These are phyloP conservation scores for Aspergillus bombycis DNA, from an alignment of 2,329 filamentous ascomycete species.

Conservation along the genomic window DNA sequence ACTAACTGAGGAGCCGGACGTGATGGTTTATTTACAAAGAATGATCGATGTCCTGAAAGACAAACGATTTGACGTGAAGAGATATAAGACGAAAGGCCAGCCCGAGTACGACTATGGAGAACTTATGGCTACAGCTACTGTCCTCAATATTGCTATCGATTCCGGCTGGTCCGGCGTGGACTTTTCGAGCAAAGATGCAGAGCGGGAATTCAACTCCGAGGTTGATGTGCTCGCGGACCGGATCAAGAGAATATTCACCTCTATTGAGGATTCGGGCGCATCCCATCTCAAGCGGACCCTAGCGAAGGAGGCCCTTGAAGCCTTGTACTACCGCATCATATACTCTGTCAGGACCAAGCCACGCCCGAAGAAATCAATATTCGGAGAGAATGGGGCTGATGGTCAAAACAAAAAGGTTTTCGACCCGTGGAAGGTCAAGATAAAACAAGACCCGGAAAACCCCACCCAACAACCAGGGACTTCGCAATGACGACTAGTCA, in stretches of 20 bases:
- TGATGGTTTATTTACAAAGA: slow-evolving; percentile 33
- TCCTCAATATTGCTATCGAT: slow-evolving; percentile 77
- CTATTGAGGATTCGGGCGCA: slow-evolving; percentile 75
- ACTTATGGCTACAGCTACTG: slow-evolving; percentile 65
- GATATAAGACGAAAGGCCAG: slow-evolving; percentile 25
- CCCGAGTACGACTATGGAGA: slow-evolving; percentile 63
- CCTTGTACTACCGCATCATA: slow-evolving; percentile 72
- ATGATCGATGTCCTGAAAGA: slow-evolving; percentile 34
- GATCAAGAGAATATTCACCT: slow-evolving; percentile 60
- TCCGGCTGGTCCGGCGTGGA: slow-evolving; percentile 53
- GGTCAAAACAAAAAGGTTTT: slow-evolving; percentile 7
- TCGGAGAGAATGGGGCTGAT: slow-evolving; percentile 29
- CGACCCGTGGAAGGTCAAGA: background rate
- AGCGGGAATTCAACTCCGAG: slow-evolving; percentile 66
- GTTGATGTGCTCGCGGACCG: slow-evolving; percentile 68
- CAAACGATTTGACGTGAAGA: slow-evolving; percentile 36
- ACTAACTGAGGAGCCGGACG: slow-evolving; percentile 30
- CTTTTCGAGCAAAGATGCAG: slow-evolving; percentile 37
- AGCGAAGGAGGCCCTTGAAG: slow-evolving; percentile 74
- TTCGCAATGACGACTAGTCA: background rate
- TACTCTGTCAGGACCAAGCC: slow-evolving; percentile 70
- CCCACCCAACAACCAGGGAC: slow-evolving; percentile 11
- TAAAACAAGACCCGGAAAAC: background rate
- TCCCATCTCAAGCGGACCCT: slow-evolving; percentile 73
- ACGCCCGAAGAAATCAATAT: slow-evolving; percentile 53